Evolutionary conservation across 108 stramenopile genomes (phyloP).

Genomic region (Pseudonitzschia multiseries): DNA sequence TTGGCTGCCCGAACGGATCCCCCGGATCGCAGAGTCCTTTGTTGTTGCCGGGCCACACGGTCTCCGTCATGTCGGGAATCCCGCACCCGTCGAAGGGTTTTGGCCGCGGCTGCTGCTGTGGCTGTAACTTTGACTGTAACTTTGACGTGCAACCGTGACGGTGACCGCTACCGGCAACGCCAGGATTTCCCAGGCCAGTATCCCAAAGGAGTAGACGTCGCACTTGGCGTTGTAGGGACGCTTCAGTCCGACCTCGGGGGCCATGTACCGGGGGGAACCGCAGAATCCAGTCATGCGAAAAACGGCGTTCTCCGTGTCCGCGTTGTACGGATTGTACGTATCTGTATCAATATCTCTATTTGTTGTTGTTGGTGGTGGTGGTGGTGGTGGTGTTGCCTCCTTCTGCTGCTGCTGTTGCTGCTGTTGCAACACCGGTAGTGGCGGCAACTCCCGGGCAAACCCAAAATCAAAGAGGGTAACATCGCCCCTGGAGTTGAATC

Average conservation of each 20-base stretch:
- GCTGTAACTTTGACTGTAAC: too few species aligned
- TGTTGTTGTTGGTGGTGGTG: too few species aligned
- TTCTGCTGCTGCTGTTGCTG: too few species aligned
- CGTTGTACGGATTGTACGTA: not conserved
- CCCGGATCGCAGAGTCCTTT: not conserved
- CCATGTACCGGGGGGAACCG: conserved; percentile 62
- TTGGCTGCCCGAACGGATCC: too few species aligned
- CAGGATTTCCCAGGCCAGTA: conserved; percentile 47
- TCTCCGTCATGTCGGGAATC: not conserved
- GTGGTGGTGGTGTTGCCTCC: too few species aligned
- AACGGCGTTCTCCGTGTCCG: not conserved
- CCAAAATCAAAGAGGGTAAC: conserved; percentile 64
- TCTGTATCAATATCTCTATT: too few species aligned
- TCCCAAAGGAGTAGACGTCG: conserved; percentile 60
- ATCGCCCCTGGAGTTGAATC: conserved; percentile 28
- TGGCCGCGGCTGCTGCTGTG: too few species aligned
- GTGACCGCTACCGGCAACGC: too few species aligned
- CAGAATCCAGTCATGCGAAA: conserved; percentile 35
- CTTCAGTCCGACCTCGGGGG: conserved; percentile 54
- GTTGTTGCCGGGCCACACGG: not conserved
- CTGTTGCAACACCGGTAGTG: not conserved
- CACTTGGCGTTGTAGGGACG: conserved; percentile 34
- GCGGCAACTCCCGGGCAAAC: conserved; percentile 48
- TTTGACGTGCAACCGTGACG: too few species aligned
- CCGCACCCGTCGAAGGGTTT: not conserved